Evolutionary conservation across 2,329 filamentous ascomycete genomes (phyloP).

Genomic region (Neocatenulostroma microsporum): DNA sequence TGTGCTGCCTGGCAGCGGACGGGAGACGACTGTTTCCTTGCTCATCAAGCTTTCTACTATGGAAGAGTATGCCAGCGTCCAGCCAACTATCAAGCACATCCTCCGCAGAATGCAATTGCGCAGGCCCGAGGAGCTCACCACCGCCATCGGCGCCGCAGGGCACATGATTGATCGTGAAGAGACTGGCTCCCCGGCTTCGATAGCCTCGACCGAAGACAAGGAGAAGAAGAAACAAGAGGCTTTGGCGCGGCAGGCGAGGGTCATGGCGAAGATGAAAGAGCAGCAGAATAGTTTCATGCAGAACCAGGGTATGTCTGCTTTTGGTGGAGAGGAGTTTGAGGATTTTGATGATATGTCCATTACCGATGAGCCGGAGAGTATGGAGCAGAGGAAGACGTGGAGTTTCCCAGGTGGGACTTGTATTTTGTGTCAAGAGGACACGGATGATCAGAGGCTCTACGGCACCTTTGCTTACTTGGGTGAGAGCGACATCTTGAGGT

Average conservation of each 20-base stretch:
- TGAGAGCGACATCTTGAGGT: conserved; percentile 75
- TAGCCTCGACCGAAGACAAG: conserved; percentile 51
- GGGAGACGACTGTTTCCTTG: conserved; percentile 37
- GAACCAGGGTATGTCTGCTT: conserved; percentile 84
- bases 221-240: conserved; percentile 88
- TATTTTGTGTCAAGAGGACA: conserved; percentile 94
- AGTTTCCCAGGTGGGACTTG: conserved; percentile 90
- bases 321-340: conserved; percentile 67
- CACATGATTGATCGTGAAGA: conserved; percentile 71
- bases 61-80: conserved; percentile 71
- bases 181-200: conserved; percentile 69
- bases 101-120: conserved; percentile 79
- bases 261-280: conserved; percentile 97
- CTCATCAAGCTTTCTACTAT: conserved; percentile 46
- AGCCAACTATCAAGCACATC: conserved; percentile 75
- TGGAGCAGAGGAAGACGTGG: conserved; percentile 64
- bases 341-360: conserved; percentile 57
- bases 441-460: conserved; percentile 78
- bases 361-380: conserved; percentile 39
- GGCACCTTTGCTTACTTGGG: conserved; percentile 88
- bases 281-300: conserved; percentile 94
- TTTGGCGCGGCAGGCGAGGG: conserved; percentile 76
- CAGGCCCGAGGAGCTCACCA: conserved; percentile 63
- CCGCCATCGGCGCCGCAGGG: conserved; percentile 51
- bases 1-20: background rate